Evolutionary conservation across 208 protist species (phyloP), one percentile per base, ranked within the genome.

Genomic region (Crithidia mellificae): DNA sequence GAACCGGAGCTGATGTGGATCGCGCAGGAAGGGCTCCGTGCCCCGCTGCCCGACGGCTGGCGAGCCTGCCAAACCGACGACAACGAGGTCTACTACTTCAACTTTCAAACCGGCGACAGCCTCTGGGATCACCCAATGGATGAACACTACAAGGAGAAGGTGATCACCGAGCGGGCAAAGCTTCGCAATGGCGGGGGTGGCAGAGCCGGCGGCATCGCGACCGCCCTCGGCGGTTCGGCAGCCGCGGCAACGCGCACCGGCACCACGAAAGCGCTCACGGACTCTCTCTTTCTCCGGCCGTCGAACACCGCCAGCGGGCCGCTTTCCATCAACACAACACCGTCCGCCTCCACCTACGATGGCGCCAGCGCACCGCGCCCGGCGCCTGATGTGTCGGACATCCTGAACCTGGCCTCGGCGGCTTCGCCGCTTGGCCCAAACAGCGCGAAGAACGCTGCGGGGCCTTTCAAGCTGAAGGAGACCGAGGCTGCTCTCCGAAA

Each of bases 71-170:
- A 97, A 59, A 96, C 94, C 1, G 63, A 78, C 19, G 83, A 96
- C 24, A 87, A 86, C 29, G 91, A 97, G 46, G 77, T 98, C 19
- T 98, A 98, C 73, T 98, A 98, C 83, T 98, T 98, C 77, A 98
- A 98, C 85, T 97, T 98, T 55, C 39, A 62, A 15, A 94, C 89
- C 11, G 92, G 90, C 25, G 87, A 98, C 39, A 93, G 78, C 44
- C 83, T 90, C 36, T 98, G 97, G 96, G 95, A 97, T 53, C 96
- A 98, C 77, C 97, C 97, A 14, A 81, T 93, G 70, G 97, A 98
- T 70, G 81, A 88, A 0, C 77, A 94, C 64, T 98, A 95, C 79
- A 90, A 87, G 63, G 38, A 77, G 5, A 74, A 91, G 20, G 72
- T 93, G 17, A 73, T 66, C 8, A 51, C 64, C 15, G 86, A 84